Evolutionary conservation across 108 stramenopile species (phyloP), one percentile per base, ranked within the genome.

Genomic region (Cyclotella kingstonii): DNA sequence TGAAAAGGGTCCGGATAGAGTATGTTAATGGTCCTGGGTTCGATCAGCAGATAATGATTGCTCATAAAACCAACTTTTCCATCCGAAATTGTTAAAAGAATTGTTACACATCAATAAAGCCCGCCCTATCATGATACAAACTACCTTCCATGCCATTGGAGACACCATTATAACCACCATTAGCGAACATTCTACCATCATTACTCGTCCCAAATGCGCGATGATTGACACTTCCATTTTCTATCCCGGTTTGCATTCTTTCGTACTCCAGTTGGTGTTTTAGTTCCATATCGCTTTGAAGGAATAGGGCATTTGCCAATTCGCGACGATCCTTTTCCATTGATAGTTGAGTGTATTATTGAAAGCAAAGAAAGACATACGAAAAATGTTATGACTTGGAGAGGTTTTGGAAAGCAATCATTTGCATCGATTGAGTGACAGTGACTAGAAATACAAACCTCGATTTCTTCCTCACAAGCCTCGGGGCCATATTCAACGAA

Each of bases 271-370:
- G 28, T n/a, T n/a, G n/a, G 26, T 50, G 10, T 27, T 50, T 11
- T 10, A 50, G 28, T 21, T 50, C 49, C 3, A 50, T 50, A 14
- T 50, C 49, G 31, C 49, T 10, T 29, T 50, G 49, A 21, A 21
- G 10, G 31, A 19, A 27, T 27, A 50, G 49, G 2, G 49, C 49
- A 50, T 50, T 29, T 1, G 49, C 49, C n/a, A 50, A 29, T 29
- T 30, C 31, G 7, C 15, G 49, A 29, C 49, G 49, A 27, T 50
- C 49, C 49, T 50, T n/a, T n/a, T n/a, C n/a, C n/a, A n/a, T n/a
- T n/a, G n/a, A n/a, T n/a, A n/a, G n/a, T n/a, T n/a, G n/a, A n/a
- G n/a, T n/a, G n/a, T n/a, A n/a, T n/a, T n/a, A n/a, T n/a, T n/a
- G n/a, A n/a, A n/a, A n/a, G n/a, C n/a, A n/a, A n/a, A n/a, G n/a